Percentiles rank a stretch among this genome's conserved stretches.
Conservation (phyloP, 768 basidiomycete genomes). For the Pulveroboletus sp. region DNA sequence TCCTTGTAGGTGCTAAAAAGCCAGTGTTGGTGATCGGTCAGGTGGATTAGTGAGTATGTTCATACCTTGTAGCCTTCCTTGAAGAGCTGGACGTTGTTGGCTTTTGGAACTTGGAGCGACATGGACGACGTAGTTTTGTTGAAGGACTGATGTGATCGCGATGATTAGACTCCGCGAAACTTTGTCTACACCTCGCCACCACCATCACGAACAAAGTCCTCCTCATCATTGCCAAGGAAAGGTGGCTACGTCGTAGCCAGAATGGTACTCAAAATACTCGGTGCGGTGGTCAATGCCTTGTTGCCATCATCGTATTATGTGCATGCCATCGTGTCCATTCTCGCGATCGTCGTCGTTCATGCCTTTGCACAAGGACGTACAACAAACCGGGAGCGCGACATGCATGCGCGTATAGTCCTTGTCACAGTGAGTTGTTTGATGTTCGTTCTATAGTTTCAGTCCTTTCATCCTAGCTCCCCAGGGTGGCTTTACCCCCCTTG, state of each 20-base stretch:
- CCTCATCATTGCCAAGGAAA: too few relatives aligned
- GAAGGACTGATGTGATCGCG: background rate
- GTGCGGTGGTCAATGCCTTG: constrained; percentile 36
- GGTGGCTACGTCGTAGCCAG: too few relatives aligned
- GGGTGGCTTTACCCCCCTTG: constrained; percentile 76
- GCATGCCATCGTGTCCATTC: constrained; percentile 46
- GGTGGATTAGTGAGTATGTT: constrained; percentile 8
- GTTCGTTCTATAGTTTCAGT: too few relatives aligned
- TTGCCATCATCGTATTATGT: constrained; percentile 59
- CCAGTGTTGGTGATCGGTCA: constrained; percentile 4
- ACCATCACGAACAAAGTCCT: constrained; percentile 15
- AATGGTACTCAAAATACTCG: constrained; percentile 53
- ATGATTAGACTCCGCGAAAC: constrained; percentile 16
- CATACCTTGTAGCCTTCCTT: constrained; percentile 94
- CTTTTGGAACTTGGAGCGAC: constrained; percentile 93
- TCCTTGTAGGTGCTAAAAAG: constrained; percentile 68
- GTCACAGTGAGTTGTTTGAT: constrained; percentile 53
- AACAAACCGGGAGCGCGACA: constrained; percentile 71
- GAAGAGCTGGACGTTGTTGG: constrained; percentile 87
- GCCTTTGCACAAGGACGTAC: constrained; percentile 65
- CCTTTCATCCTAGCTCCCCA: constrained; percentile 25
- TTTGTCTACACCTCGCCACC: background rate
- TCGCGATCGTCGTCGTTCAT: constrained; percentile 46
- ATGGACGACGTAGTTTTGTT: constrained; percentile 50
- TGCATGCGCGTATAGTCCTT: constrained; percentile 69